Conservation (phyloP, 768 basidiomycete species). For the Lactarius pseudohatsudake region DNA sequence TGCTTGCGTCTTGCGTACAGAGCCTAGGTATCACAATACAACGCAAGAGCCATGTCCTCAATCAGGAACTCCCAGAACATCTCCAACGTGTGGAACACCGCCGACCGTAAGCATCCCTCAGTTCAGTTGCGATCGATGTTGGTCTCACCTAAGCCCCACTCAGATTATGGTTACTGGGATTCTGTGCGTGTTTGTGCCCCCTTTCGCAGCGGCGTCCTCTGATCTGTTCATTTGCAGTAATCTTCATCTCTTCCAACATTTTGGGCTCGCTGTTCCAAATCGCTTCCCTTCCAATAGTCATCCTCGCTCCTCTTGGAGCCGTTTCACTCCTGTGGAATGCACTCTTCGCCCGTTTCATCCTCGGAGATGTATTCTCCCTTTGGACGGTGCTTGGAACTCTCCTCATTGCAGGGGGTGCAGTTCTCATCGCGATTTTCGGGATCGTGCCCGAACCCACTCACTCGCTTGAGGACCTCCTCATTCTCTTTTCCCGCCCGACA, state of each 20-base stretch:
- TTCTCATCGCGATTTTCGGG: conserved; percentile 88
- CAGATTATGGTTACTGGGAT: conserved; percentile 86
- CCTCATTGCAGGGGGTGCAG: conserved; percentile 85
- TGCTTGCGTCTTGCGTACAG: conserved; percentile 86
- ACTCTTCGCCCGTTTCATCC: conserved; percentile 79
- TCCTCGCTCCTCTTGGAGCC: conserved; percentile 90
- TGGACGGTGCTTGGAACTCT: conserved; percentile 86
- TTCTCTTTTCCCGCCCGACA: conserved; percentile 68
- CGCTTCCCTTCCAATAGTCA: conserved; percentile 89
- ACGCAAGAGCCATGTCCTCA: conserved; percentile 87
- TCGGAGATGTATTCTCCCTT: conserved; percentile 82
- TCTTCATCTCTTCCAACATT: conserved; percentile 88
- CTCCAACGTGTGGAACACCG: conserved; percentile 69
- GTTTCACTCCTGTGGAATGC: conserved; percentile 95
- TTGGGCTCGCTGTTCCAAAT: conserved; percentile 90
- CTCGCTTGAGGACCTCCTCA: conserved; percentile 80
- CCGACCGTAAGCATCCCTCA: conserved; percentile 60
- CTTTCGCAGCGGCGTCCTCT: conserved; percentile 10
- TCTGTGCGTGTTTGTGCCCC: conserved; percentile 43
- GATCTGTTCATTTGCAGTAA: conserved; percentile 36
- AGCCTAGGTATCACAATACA: conserved; percentile 90
- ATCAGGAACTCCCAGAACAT: conserved; percentile 66
- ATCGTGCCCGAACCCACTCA: conserved; percentile 88
- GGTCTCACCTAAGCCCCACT: not conserved
- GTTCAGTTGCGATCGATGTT: conserved; percentile 15